Conservation (phyloP, 495 filamentous ascomycete species). For the Viridothelium virens region DNA sequence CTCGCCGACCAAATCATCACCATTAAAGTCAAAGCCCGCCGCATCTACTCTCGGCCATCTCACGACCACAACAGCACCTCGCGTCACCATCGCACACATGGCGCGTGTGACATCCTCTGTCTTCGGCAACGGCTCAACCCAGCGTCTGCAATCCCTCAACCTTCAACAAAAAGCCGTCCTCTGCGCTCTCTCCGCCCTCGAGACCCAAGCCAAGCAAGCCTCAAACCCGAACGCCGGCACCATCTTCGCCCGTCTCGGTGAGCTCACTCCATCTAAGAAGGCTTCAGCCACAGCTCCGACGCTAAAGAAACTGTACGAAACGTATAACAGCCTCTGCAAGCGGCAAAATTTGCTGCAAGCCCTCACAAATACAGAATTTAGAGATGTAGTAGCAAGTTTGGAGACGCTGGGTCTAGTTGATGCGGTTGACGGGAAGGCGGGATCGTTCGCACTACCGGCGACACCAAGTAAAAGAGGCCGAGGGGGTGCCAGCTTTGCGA, state of each 20-base stretch:
- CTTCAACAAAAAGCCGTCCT: conserved; percentile 94
- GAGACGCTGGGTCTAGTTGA: conserved; percentile 76
- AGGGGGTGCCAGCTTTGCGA: conserved; percentile 28
- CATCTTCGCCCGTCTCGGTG: conserved; percentile 28
- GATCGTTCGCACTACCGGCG: conserved; percentile 27
- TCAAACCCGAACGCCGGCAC: conserved; percentile 20
- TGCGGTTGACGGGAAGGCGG: conserved; percentile 54
- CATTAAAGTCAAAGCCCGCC: not conserved
- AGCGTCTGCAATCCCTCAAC: conserved; percentile 78
- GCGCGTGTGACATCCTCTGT: conserved; percentile 79
- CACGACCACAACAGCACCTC: conserved; percentile 70
- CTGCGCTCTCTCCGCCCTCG: conserved; percentile 75
- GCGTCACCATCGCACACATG: conserved; percentile 81
- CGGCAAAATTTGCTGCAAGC: conserved; percentile 78
- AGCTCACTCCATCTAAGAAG: conserved; percentile 49
- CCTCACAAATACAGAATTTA: conserved; percentile 79
- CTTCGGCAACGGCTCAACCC: conserved; percentile 74
- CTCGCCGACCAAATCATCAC: conserved; percentile 24
- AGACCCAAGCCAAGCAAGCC: conserved; percentile 47
- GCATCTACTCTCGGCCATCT: not conserved
- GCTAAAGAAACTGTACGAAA: conserved; percentile 67
- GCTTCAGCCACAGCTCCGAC: conserved; percentile 52
- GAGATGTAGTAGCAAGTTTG: conserved; percentile 82
- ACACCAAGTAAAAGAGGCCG: conserved; percentile 34
- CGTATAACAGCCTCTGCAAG: conserved; percentile 72